Evolutionary conservation across 129 eudicot genomes (phyloP).

Genomic region (Lonicera japonica): DNA sequence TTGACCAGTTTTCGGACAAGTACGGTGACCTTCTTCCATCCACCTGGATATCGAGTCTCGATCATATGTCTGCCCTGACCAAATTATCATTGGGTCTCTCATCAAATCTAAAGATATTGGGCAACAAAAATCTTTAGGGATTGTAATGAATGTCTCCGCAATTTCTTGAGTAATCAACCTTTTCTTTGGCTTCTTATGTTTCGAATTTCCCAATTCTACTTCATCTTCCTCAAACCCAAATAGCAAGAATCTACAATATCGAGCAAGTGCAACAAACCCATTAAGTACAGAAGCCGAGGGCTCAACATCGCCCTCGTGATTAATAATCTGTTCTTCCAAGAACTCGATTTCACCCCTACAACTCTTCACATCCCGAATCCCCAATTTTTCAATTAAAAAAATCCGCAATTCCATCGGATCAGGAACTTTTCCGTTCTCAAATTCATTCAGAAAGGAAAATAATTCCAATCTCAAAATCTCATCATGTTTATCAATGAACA

Average conservation of each 20-base stretch:
- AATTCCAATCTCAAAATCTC: constrained; percentile 42
- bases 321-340: constrained; percentile 70
- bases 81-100: constrained; percentile 69
- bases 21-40: constrained; percentile 76
- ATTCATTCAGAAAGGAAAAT: constrained; percentile 42
- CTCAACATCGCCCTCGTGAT: constrained; percentile 71
- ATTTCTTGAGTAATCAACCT: constrained; percentile 31
- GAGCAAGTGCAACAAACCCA: constrained; percentile 61
- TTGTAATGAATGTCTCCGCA: constrained; percentile 39
- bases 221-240: constrained; percentile 71
- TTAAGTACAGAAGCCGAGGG: constrained; percentile 46
- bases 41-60: constrained; percentile 62
- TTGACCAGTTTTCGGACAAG: constrained; percentile 81
- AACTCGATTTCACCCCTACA: constrained; percentile 69
- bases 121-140: constrained; percentile 75
- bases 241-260: constrained; percentile 65
- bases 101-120: constrained; percentile 79
- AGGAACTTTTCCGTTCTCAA: constrained; percentile 44
- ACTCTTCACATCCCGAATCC: constrained; percentile 35
- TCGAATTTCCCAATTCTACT: constrained; percentile 23
- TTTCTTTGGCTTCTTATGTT: constrained; percentile 24
- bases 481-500: constrained; percentile 47
- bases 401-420: constrained; percentile 18
- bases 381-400: constrained; percentile 46
- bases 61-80: constrained; percentile 82